Evolutionary conservation across 106 monocot genomes (phyloP).

Genomic region (Dendrobium huoshanense): DNA sequence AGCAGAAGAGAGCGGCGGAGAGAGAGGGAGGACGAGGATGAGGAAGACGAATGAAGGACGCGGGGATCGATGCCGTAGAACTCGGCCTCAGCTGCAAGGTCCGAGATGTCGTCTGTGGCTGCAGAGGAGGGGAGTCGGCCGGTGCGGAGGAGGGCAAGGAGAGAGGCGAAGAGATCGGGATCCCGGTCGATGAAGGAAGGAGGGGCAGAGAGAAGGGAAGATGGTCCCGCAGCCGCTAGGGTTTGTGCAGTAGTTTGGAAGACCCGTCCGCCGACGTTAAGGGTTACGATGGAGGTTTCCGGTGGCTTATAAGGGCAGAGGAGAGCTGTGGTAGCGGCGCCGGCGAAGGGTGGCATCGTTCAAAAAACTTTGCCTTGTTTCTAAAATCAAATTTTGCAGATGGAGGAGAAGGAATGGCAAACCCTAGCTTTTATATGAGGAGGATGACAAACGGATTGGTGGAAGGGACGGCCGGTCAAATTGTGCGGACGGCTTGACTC

Average conservation of each 20-base stretch:
- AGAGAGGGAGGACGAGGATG: slow-evolving; percentile 16
- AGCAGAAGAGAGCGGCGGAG: slow-evolving; percentile 19
- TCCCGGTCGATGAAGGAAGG: slow-evolving; percentile 57
- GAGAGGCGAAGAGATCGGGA: slow-evolving; percentile 41
- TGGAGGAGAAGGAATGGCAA: not conserved
- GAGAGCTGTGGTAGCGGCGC: not conserved
- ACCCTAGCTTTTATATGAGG: not conserved
- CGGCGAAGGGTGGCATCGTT: slow-evolving; percentile 11
- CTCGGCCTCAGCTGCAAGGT: slow-evolving; percentile 35
- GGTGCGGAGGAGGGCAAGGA: slow-evolving; percentile 38
- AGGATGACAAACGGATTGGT: not conserved
- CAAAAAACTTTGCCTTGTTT: not conserved
- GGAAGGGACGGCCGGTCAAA: not conserved
- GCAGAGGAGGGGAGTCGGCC: slow-evolving; percentile 18
- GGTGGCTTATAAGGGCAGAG: not conserved
- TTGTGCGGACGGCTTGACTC: not conserved
- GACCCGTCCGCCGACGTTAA: slow-evolving; percentile 56
- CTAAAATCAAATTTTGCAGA: not conserved
- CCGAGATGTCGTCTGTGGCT: slow-evolving; percentile 15
- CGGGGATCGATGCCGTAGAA: slow-evolving; percentile 36
- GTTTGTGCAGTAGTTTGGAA: slow-evolving; percentile 57
- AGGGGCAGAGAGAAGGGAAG: slow-evolving; percentile 31
- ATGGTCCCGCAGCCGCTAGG: slow-evolving; percentile 33
- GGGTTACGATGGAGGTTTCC: slow-evolving; percentile 16
- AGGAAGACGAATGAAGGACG: slow-evolving; percentile 17